Evolutionary conservation across 164 flowering plant genomes (phyloP).

Genomic region (Aristolochia californica): DNA sequence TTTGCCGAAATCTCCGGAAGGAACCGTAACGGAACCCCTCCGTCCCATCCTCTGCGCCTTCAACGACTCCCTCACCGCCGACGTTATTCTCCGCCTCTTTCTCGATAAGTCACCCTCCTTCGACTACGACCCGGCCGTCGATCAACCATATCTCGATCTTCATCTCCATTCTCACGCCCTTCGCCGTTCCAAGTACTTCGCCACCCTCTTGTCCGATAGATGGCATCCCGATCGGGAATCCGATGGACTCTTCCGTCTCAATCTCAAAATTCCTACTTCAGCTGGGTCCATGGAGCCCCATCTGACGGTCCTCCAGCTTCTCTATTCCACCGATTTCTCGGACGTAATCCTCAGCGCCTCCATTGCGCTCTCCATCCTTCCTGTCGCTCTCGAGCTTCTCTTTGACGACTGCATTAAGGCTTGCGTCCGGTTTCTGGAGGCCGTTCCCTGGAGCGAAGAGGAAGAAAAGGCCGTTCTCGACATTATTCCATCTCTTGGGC

Average conservation of each 20-base stretch:
- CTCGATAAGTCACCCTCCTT: slow-evolving; percentile 20
- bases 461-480: slow-evolving; percentile 56
- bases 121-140: slow-evolving; percentile 8
- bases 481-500: slow-evolving; percentile 42
- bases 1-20: slow-evolving; percentile 11
- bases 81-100: slow-evolving; percentile 51
- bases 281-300: slow-evolving; percentile 26
- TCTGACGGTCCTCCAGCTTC: slow-evolving; percentile 45
- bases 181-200: slow-evolving; percentile 51
- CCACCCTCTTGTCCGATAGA: slow-evolving; percentile 70
- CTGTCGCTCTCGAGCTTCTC: slow-evolving; percentile 63
- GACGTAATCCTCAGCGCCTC: slow-evolving; percentile 20
- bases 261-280: slow-evolving; percentile 21
- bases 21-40: slow-evolving; percentile 5
- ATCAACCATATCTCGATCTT: slow-evolving; percentile 15
- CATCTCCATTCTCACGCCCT: slow-evolving; percentile 59
- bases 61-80: slow-evolving; percentile 52
- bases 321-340: slow-evolving; percentile 44
- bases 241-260: slow-evolving; percentile 13
- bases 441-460: slow-evolving; percentile 89
- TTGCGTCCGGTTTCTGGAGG: slow-evolving; percentile 69
- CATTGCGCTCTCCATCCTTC: slow-evolving; percentile 43
- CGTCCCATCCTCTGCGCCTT: slow-evolving; percentile 27
- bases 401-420: slow-evolving; percentile 71
- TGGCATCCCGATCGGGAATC: slow-evolving; percentile 25